Evolutionary conservation across 2,329 filamentous ascomycete genomes (phyloP).

Genomic region (Neofusicoccum kwambonambiense): DNA sequence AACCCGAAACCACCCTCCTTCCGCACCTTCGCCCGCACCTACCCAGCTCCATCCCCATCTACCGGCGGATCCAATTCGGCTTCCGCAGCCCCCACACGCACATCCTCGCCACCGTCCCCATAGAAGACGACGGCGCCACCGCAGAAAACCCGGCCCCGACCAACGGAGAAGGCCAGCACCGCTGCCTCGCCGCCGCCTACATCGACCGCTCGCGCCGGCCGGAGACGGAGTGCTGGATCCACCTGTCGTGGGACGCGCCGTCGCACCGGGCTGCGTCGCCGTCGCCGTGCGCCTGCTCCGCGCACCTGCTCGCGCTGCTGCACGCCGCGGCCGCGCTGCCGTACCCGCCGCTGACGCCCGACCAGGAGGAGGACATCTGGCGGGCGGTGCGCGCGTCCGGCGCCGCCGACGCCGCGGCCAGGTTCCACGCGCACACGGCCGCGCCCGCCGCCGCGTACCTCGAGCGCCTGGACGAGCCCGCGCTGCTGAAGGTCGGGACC

Average conservation of each 20-base stretch:
- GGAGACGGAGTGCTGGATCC: conserved; percentile 66
- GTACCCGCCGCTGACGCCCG: neutral
- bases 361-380: neutral
- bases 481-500: conserved; percentile 46
- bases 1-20: conserved; percentile 51
- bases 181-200: conserved; percentile 58
- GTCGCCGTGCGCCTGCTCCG: conserved; percentile 20
- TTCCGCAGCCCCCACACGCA: conserved; percentile 39
- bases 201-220: conserved; percentile 60
- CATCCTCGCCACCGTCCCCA: conserved; percentile 36
- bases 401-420: neutral
- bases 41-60: conserved; percentile 59
- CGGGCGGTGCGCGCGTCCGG: neutral
- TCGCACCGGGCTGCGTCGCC: neutral
- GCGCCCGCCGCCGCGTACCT: conserved; percentile 27
- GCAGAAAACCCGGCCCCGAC: conserved; percentile 26
- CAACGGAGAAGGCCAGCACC: neutral
- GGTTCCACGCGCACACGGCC: neutral
- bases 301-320: conserved; percentile 17
- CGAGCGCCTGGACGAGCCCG: conserved; percentile 29
- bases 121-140: no score
- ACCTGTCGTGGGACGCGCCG: conserved; percentile 27
- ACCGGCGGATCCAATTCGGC: conserved; percentile 63
- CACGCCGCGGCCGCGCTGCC: neutral
- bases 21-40: conserved; percentile 51